Evolutionary conservation across 768 basidiomycete genomes (phyloP), one percentile per base, ranked within the genome.

Genomic region (Phanerochaete sordida): DNA sequence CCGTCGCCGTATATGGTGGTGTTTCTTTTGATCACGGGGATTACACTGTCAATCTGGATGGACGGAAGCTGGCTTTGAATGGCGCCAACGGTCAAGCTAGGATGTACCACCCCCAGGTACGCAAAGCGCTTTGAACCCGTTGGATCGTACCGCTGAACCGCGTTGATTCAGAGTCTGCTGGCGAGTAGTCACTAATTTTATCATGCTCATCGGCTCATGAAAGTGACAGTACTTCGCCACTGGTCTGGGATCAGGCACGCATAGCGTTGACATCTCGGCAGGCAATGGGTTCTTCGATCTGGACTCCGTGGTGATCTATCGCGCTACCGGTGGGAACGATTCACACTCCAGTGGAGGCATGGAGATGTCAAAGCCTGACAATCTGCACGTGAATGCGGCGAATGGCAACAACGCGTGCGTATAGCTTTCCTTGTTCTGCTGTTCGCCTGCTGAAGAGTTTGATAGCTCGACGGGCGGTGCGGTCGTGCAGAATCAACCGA

Each of bases 1-100:
- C 79, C n/a, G 73, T 86, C 49, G 81, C 80, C 15, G 57, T 85
- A 1, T 84, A 81, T 58, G 82, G 83, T 37, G 79, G 82, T 2
- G 74, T 81, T 30, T 77, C 80, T 9, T 79, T 81, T n/a, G 76
- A 79, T 57, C 82, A 81, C 64, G 77, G 80, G 19, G 69, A 80
- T 60, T 74, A 82, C 54, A 70, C 73, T n/a, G 68, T 84, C 27
- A 69, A 73, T 1, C 49, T 84, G 27, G 83, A 86, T 64, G 80
- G 78, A 5, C 50, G 71, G 45, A 64, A 63, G 0, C 68, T 64
- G 44, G 58, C 64, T n/a, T 62, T 79, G 57, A 67, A 68, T 15
- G 77, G 77, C 52, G 77, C 77, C 15, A 65, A 70, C 57, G 77
- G 75, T 12, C 56, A 70, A 52, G 71, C 72, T n/a, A 62, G 70